Evolutionary conservation across 257 asterid species (phyloP).

Genomic region (Henckelia pumila): DNA sequence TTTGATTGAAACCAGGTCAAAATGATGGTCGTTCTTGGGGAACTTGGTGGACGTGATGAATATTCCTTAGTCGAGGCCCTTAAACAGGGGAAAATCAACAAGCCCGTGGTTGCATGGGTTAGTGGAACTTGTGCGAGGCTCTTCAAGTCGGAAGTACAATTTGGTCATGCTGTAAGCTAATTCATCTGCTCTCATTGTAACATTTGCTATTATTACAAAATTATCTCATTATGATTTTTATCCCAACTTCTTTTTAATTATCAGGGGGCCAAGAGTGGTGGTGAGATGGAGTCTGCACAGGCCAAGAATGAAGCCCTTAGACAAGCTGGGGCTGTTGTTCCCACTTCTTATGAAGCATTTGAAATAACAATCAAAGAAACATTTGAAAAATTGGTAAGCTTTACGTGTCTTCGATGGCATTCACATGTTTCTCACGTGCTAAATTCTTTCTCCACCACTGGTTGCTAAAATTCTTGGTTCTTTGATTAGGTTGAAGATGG

Average conservation of each 20-base stretch:
- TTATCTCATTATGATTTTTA: constrained; percentile 12
- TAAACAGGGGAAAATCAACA: constrained; percentile 85
- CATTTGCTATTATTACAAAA: neutral
- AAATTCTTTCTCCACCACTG: neutral
- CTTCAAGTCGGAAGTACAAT: constrained; percentile 99
- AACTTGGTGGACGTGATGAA: constrained; percentile 99
- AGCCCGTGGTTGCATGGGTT: constrained; percentile 99
- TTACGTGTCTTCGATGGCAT: neutral
- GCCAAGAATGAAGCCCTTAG: constrained; percentile 92
- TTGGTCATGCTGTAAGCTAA: constrained; percentile 95
- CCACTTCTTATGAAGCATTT: constrained; percentile 94
- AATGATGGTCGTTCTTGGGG: constrained; percentile 98
- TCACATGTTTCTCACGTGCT: constrained; percentile 8
- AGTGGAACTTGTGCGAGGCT: constrained; percentile 98
- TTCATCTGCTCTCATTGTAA: constrained; percentile 12
- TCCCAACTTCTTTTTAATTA: constrained; percentile 19
- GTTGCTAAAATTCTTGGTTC: constrained; percentile 25
- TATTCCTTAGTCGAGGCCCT: constrained; percentile 97
- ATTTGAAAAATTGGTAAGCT: constrained; percentile 67
- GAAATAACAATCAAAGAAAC: constrained; percentile 82
- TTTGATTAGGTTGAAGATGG: constrained; percentile 64
- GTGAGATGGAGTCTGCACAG: constrained; percentile 99
- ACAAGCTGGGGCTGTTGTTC: constrained; percentile 96
- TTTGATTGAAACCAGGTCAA: constrained; percentile 53
- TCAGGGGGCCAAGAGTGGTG: constrained; percentile 99